phyloP scores from a whole-genome alignment of 176 grass and related monocot genomes.

The Aegilops longissima region DNA sequence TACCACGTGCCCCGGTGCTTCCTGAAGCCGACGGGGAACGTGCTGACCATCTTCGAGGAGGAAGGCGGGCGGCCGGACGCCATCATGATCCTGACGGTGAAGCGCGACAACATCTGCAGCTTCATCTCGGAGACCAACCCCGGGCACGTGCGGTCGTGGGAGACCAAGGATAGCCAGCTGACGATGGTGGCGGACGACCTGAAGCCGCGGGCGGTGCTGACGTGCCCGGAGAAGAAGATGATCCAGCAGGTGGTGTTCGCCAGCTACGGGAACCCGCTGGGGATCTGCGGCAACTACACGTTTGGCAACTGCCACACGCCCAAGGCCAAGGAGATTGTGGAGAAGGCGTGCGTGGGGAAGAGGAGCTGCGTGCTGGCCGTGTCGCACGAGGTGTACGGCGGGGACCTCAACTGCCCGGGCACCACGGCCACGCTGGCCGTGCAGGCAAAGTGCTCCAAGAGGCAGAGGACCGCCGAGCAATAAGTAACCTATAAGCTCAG shows the following conservation, averaged over 20 bases:
- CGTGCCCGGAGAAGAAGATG: conserved; percentile 60
- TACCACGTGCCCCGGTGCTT: conserved; percentile 67
- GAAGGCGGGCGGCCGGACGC: conserved; percentile 54
- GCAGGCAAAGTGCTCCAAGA: conserved; percentile 88
- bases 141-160: conserved; percentile 54
- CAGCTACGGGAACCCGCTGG: conserved; percentile 77
- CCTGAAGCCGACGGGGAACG: conserved; percentile 56
- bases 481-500: conserved; percentile 13
- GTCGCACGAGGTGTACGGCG: conserved; percentile 51
- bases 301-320: conserved; percentile 65
- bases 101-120: conserved; percentile 90
- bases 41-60: conserved; percentile 79
- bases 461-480: conserved; percentile 28
- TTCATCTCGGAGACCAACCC: conserved; percentile 70
- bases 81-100: conserved; percentile 77
- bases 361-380: conserved; percentile 50
- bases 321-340: conserved; percentile 34
- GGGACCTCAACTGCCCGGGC: conserved; percentile 58
- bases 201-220: conserved; percentile 35
- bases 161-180: conserved; percentile 49
- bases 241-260: conserved; percentile 75
- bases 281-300: conserved; percentile 87
- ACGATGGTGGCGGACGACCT: conserved; percentile 33
- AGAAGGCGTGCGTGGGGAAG: conserved; percentile 80
- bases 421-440: conserved; percentile 74